Evolutionary conservation across 495 filamentous ascomycete genomes (phyloP), one percentile per base, ranked within the genome.

Genomic region (Parachaetomium inaequale): DNA sequence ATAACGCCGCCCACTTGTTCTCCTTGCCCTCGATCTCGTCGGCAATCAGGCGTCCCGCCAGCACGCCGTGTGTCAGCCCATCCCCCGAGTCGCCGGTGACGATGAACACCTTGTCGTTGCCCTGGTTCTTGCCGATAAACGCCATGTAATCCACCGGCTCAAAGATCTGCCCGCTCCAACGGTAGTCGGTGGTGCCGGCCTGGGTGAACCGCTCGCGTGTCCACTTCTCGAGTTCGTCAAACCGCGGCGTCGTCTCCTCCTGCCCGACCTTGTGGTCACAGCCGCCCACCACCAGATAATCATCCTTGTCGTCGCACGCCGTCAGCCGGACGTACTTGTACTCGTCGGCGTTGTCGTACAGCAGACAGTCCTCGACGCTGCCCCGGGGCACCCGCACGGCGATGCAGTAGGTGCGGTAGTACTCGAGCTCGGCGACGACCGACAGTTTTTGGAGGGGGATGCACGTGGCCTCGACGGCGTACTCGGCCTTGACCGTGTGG

Each of bases 261-360:
- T 86, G 82, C 0, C 84, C 82, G 36, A 86, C 84, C 68, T 83
- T 83, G 74, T 87, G 84, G 63, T 86, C 84, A 61, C 79, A 77
- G 1, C 84, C 83, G 6, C 83, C 83, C n/a, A 84, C 70, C 3
- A 87, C 70, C 42, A 86, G 34, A 69, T 85, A 86, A 55, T 85
- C 82, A 54, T 85, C 66, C 38, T 77, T 69, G 38, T 82, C 78
- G 43, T 78, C 77, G 67, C 82, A 85, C 0, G 61, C 71, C 0
- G 82, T 85, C 10, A 84, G 71, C 0, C 81, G 75, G 2, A 80
- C 67, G 61, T 85, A 85, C 58, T 82, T 77, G 71, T 85, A 85
- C 17, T 66, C 68, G 3, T 84, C 79, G 1, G 77, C 81, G 17
- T 76, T 72, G 69, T 85, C 80, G 66, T 85, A 85, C 45, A 86